Conservation (phyloP, 177 flowering plant genomes). For the Vitis hybrid region DNA sequence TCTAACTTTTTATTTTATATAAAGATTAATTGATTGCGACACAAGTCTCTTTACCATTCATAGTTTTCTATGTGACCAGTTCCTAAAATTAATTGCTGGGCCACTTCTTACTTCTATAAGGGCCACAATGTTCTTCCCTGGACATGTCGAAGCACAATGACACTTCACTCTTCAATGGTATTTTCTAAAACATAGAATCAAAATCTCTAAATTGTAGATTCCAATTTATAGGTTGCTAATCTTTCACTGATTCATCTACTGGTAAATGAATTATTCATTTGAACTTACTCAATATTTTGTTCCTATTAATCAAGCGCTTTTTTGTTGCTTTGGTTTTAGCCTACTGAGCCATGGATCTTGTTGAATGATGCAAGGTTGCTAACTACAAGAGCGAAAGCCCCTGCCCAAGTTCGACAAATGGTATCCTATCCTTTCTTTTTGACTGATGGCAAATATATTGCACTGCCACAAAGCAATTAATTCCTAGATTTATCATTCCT, state of each 20-base stretch:
- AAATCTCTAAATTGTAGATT: not conserved
- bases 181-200: not conserved
- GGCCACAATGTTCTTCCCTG: slow-evolving; percentile 24
- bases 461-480: no score
- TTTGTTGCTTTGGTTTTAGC: slow-evolving; percentile 28
- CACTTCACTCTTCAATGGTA: slow-evolving; percentile 47
- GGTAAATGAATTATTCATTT: not conserved
- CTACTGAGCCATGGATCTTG: slow-evolving; percentile 23
- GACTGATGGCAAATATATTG: not conserved
- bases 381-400: slow-evolving; percentile 49
- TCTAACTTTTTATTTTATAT: not conserved
- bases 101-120: slow-evolving; percentile 20
- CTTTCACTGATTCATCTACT: not conserved
- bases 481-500: no score
- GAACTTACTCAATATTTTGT: no score
- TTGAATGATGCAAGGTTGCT: slow-evolving; percentile 29
- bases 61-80: slow-evolving; percentile 20
- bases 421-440: slow-evolving; percentile 26
- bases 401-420: slow-evolving; percentile 54
- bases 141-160: slow-evolving; percentile 26
- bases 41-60: not conserved
- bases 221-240: not conserved
- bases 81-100: slow-evolving; percentile 23
- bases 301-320: not conserved
- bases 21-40: not conserved